phyloP scores from a whole-genome alignment of 2,329 filamentous ascomycete genomes.

The Neodidymelliopsis sp. region DNA sequence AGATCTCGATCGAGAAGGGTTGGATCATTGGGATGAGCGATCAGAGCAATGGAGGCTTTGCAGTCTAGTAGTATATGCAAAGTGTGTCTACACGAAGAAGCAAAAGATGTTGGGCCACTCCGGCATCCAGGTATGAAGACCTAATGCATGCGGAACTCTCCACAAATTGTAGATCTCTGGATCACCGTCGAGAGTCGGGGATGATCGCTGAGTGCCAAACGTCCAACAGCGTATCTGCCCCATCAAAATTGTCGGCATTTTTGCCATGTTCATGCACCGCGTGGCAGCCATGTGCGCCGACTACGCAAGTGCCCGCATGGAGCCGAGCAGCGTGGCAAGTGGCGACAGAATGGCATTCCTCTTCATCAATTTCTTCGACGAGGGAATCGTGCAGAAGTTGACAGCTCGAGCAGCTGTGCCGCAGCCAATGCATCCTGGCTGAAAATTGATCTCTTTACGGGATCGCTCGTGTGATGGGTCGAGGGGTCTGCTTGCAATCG shows the following conservation, averaged over 20 bases:
- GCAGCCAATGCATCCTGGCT: background rate
- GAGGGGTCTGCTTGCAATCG: constrained; percentile 5
- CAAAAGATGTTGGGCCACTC: background rate
- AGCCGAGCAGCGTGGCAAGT: constrained; percentile 5
- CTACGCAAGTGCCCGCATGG: constrained; percentile 8
- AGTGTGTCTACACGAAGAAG: background rate
- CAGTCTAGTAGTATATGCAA: background rate
- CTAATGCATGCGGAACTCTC: background rate
- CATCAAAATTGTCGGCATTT: constrained; percentile 1
- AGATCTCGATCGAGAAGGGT: no score
- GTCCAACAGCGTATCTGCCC: background rate
- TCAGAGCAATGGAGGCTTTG: background rate
- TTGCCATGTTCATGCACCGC: constrained; percentile 8
- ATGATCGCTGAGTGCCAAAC: constrained; percentile 4
- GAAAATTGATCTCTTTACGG: background rate
- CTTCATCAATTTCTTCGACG: background rate
- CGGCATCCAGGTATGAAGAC: background rate
- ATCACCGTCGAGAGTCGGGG: background rate
- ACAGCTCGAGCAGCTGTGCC: background rate
- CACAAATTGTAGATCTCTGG: constrained; percentile 6
- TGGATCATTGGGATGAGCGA: no score
- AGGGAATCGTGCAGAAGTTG: background rate
- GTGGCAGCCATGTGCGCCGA: constrained; percentile 16
- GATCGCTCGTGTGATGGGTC: background rate
- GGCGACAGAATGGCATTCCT: background rate